phyloP scores from a whole-genome alignment of 805 yeast genomes.

The Zygosaccharomyces siamensis region DNA sequence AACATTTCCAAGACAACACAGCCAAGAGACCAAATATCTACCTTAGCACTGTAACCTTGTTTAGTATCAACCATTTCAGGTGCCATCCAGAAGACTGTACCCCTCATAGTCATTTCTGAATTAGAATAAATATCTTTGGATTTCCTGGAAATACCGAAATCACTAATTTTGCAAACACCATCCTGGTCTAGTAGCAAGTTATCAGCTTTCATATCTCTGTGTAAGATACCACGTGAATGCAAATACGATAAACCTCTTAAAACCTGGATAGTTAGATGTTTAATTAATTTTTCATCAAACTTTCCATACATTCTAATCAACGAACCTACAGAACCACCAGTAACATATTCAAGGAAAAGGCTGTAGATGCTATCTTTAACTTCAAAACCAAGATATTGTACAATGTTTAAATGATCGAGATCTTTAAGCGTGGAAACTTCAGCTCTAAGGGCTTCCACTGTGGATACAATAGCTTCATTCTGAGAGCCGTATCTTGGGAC shows the following conservation, averaged over 20 bases:
- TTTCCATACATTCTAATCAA: slow-evolving; percentile 77
- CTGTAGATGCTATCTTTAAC: slow-evolving; percentile 67
- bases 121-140: slow-evolving; percentile 82
- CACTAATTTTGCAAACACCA: slow-evolving; percentile 92
- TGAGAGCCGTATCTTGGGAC: slow-evolving; percentile 46
- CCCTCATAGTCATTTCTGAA: slow-evolving; percentile 97
- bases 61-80: slow-evolving; percentile 94
- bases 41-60: slow-evolving; percentile 95
- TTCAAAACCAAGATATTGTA: slow-evolving; percentile 94
- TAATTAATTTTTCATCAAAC: slow-evolving; percentile 73
- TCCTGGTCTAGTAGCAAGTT: slow-evolving; percentile 82
- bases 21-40: slow-evolving; percentile 97
- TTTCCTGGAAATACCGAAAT: slow-evolving; percentile 91
- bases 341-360: slow-evolving; percentile 89
- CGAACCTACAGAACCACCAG: slow-evolving; percentile 94
- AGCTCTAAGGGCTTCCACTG: slow-evolving; percentile 74
- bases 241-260: slow-evolving; percentile 80
- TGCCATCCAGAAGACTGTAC: slow-evolving; percentile 99
- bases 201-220: slow-evolving; percentile 93
- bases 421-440: slow-evolving; percentile 94
- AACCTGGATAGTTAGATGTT: slow-evolving; percentile 72
- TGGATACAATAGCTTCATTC: slow-evolving; percentile 48
- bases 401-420: slow-evolving; percentile 88
- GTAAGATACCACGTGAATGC: slow-evolving; percentile 82
- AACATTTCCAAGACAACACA: slow-evolving; percentile 97